Evolutionary conservation across 441 rosid species (phyloP), one percentile per base, ranked within the genome.

Genomic region (Erodium moschatum): DNA sequence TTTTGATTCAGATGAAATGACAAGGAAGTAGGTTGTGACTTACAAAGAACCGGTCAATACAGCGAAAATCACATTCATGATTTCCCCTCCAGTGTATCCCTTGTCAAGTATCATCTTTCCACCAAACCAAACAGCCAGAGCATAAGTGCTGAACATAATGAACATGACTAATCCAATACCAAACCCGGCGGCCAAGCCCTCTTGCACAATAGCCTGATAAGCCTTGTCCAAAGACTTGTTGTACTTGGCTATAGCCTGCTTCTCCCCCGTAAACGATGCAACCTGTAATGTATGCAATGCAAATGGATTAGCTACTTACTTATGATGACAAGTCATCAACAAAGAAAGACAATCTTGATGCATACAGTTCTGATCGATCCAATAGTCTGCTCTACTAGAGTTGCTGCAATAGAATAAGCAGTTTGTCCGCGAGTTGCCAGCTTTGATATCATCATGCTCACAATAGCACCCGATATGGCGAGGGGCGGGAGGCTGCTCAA

Each of bases 281-380:
- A 91, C 97, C 97, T 89, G 81, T 35, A 73, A 19, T 2, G 5
- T 1, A 42, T 31, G 3, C 31, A 29, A 29, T 29, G 31, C 1
- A 24, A 0, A 24, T 24, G 27, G 31, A 29, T 29, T 29, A 29
- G 31, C 31, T 29, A 29, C 31, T 29, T 61, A 61, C 20, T 18
- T 9, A 20, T 12, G 35, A 40, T 7, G 35, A 40, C 4, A 19
- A 10, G 27, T 29, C 33, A 21, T 1, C 2, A 19, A 24, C 21
- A 65, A 6, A 12, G 0, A 5, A 20, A 56, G 42, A 58, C 12
- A 8, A 2, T 61, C 0, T 66, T 27, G 5, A 1, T 35, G 40
- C 87, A 74, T 77, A 88, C 96, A 1, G 96, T 91, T 84, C 89
- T 78, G 68, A 91, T 91, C 58, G 82, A 85, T 19, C 96, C 89